Base-by-base conservation (phyloP, 768 basidiomycete genomes). In the Tubosaeta sp. region DNA sequence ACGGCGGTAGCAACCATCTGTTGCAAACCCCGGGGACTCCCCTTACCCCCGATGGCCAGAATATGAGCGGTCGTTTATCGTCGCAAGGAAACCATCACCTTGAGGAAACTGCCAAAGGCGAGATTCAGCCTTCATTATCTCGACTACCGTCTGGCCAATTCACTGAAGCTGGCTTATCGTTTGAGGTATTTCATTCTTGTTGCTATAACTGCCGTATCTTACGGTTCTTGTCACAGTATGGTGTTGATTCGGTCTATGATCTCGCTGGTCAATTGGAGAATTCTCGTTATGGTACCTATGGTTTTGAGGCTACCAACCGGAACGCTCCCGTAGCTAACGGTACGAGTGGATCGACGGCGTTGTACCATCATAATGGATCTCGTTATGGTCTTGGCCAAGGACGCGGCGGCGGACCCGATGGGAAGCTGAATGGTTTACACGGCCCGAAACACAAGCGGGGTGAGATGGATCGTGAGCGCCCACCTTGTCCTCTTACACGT, bases 371-470 rank as follows among this genome's bases (percentile, higher is more conserved):
- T 63, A 82, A 85, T 50, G 85, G 83, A 2, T 76, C 87, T 51
- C 84, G 89, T 58, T 91, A 90, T 58, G 88, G 88, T 35, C 68
- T 88, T 32, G 82, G 82, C 33, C 62, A 85, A 46, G 79, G 82
- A 32, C 79, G 88, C 35, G 72, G 75, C 14, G 64, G 72, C 38
- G 75, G 77, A 42, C 74, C 74, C n/a, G 87, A 90, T 58, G 72
- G 82, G 50, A 93, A 93, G 70, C 90, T 92, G 83, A 91, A 91
- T 62, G 91, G 91, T 19, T 68, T 94, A 42, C 90, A 92, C 62
- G 94, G 94, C 41, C 83, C 92, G 47, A 95, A 95, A 73, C 94
- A 95, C 74, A 95, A 95, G 74, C 82, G 94, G 12, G 91, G 91
- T 35, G 91, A 97, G 62, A 80, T 93, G 64, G 92, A 95, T 68